phyloP scores from a whole-genome alignment of 2,329 filamentous ascomycete genomes.

The Fusarium camptoceras region DNA sequence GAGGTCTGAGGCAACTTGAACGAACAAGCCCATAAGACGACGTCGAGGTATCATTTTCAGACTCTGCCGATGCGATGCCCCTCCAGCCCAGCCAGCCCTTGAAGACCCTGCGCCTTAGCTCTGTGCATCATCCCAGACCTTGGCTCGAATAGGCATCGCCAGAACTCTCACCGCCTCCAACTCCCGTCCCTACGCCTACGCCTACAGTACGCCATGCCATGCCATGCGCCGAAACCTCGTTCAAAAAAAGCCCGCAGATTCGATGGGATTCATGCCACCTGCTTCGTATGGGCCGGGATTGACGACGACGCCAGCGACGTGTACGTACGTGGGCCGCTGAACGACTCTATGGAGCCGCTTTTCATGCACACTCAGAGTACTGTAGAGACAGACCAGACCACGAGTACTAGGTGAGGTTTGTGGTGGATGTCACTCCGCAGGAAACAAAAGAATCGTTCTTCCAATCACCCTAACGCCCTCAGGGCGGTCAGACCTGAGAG shows the following conservation, averaged over 20 bases:
- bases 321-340: slow-evolving; percentile 14
- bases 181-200: slow-evolving; percentile 1
- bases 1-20: slow-evolving; percentile 8
- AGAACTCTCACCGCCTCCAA: slow-evolving; percentile 46
- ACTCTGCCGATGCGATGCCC: slow-evolving; percentile 21
- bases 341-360: slow-evolving; percentile 2
- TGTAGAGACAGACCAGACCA: neutral
- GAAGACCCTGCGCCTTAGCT: slow-evolving; percentile 41
- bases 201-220: neutral
- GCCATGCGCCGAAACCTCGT: slow-evolving; percentile 28
- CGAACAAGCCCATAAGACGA: slow-evolving; percentile 6
- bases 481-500: slow-evolving; percentile 47
- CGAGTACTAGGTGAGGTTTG: neutral
- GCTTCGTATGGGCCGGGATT: slow-evolving; percentile 27
- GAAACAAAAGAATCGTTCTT: slow-evolving; percentile 22
- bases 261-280: slow-evolving; percentile 30
- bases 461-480: slow-evolving; percentile 23
- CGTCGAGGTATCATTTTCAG: neutral
- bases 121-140: slow-evolving; percentile 42
- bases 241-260: slow-evolving; percentile 45
- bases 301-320: slow-evolving; percentile 35
- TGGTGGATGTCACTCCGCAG: slow-evolving; percentile 20
- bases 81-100: slow-evolving; percentile 7
- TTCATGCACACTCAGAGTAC: neutral
- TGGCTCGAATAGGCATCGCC: slow-evolving; percentile 45